Percentiles rank a stretch among this genome's conserved stretches.
phyloP scores from a whole-genome alignment of 1,284 basidiomycete species.

The Golubevia pallescens region DNA sequence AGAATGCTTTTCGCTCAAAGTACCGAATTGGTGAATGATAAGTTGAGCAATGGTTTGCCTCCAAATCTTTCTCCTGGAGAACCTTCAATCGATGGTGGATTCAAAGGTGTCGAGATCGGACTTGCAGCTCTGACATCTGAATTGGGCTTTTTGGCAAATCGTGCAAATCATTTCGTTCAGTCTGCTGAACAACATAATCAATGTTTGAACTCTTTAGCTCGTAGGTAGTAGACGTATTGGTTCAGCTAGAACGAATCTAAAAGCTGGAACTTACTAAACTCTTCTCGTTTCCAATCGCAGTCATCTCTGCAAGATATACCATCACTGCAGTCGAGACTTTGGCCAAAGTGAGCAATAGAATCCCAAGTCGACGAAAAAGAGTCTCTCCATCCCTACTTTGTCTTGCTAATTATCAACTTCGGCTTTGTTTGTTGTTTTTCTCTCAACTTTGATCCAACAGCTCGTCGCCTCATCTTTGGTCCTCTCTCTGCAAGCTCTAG shows the following conservation, averaged over 20 bases:
- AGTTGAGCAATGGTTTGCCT: constrained; percentile 7
- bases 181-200: constrained; percentile 9
- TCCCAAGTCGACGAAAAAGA: no score
- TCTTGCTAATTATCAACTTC: background rate
- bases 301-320: constrained; percentile 8
- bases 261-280: constrained; percentile 2
- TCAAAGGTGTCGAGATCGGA: constrained; percentile 10
- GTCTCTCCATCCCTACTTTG: background rate
- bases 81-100: constrained; percentile 5
- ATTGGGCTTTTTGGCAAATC: constrained; percentile 7
- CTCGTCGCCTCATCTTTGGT: background rate
- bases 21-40: constrained; percentile 7
- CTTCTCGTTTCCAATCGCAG: background rate
- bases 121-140: constrained; percentile 7
- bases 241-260: background rate
- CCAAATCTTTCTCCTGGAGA: constrained; percentile 9
- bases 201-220: background rate
- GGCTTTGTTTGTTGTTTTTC: no score
- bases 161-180: constrained; percentile 9
- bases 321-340: constrained; percentile 7
- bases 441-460: background rate
- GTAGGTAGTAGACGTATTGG: background rate
- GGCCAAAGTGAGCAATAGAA: constrained; percentile 6
- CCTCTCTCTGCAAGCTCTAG: constrained; percentile 5
- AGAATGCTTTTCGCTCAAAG: constrained; percentile 11